Conservation (phyloP, 139 green algal species). For the Ulvella scutata region DNA sequence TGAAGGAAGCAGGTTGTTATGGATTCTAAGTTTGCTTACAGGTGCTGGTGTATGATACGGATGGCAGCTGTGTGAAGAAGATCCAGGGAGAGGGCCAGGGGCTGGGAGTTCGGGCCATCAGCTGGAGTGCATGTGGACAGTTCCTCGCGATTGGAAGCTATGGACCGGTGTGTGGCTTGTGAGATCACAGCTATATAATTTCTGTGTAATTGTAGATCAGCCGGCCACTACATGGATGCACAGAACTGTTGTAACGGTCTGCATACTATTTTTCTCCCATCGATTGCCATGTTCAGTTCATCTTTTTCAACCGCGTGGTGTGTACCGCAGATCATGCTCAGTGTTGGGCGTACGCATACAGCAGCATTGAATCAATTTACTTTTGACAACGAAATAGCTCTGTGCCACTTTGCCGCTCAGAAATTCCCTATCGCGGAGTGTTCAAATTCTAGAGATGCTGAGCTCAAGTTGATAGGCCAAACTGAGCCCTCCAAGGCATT, state of each 20-base stretch:
- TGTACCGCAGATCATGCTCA: neutral
- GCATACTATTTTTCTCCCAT: neutral
- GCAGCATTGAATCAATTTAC: too few species aligned
- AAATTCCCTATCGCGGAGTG: too few species aligned
- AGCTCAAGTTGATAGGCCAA: too few species aligned
- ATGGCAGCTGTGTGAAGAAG: neutral
- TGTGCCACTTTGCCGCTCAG: too few species aligned
- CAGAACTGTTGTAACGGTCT: neutral
- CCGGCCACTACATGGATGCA: neutral
- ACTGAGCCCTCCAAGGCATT: too few species aligned
- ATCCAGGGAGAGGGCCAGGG: conserved; percentile 7
- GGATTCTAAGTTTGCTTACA: too few species aligned
- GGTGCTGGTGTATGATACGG: too few species aligned
- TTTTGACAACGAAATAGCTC: too few species aligned
- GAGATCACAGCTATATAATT: neutral
- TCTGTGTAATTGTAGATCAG: too few species aligned
- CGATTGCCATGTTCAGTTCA: neutral
- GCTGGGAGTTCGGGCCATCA: conserved; percentile 38
- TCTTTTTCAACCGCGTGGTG: neutral
- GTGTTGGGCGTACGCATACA: too few species aligned
- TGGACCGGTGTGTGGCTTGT: conserved; percentile 25
- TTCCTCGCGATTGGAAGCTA: conserved; percentile 57
- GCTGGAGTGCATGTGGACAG: conserved; percentile 46
- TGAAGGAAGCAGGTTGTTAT: too few species aligned
- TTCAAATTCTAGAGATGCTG: too few species aligned